Evolutionary conservation across 169 alveolate species (phyloP).

Genomic region (Plasmodium berghei): DNA sequence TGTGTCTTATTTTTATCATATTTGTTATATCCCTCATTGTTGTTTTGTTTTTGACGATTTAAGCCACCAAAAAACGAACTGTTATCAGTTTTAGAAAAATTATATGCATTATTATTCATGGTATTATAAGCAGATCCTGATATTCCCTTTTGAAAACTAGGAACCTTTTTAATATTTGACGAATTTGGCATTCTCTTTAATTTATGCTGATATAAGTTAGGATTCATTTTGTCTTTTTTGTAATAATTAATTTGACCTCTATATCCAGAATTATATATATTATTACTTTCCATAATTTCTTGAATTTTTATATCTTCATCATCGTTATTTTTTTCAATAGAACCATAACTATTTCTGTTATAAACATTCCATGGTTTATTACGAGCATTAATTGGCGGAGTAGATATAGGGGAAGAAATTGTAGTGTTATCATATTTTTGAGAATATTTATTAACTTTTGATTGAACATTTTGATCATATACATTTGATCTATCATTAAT

Average conservation of each 20-base stretch:
- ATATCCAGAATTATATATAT: constrained; percentile 7
- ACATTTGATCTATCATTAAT: background rate
- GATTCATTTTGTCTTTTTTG: constrained; percentile 30
- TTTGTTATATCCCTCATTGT: no score
- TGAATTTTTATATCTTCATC: constrained; percentile 73
- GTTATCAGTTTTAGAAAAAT: no score
- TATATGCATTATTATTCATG: no score
- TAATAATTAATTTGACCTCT: constrained; percentile 29
- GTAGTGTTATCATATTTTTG: background rate
- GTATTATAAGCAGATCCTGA: no score
- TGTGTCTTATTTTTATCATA: no score
- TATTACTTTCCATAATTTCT: constrained; percentile 50
- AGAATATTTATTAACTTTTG: background rate
- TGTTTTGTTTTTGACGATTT: no score
- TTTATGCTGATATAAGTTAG: constrained; percentile 20
- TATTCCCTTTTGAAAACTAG: no score
- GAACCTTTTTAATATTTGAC: constrained; percentile 3
- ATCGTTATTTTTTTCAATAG: constrained; percentile 10
- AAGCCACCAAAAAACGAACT: no score
- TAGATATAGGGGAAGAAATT: no score
- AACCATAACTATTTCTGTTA: constrained; percentile 31
- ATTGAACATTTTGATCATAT: constrained; percentile 5
- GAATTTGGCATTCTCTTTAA: constrained; percentile 8
- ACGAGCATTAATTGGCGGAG: no score
- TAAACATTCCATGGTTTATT: constrained; percentile 71